Conservation (phyloP, 441 rosid species). For the Brassica balearica region DNA sequence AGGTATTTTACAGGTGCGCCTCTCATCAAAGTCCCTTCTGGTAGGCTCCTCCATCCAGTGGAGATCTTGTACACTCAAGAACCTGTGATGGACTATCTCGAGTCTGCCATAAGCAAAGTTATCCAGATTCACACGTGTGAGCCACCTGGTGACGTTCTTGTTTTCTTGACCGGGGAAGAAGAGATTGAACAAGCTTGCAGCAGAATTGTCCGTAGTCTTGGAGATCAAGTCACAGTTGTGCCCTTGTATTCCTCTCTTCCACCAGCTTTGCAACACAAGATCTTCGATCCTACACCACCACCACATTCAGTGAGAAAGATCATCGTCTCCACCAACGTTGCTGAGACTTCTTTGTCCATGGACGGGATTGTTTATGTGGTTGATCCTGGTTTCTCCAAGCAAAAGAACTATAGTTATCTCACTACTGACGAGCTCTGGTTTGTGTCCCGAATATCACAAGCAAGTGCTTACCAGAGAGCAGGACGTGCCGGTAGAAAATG, state of each 20-base stretch:
- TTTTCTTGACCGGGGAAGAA: not conserved
- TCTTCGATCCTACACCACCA: not conserved
- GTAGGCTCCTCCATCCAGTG: not conserved
- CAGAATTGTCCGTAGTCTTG: not conserved
- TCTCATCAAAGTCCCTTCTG: not conserved
- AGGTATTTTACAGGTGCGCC: not conserved
- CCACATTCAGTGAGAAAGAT: not conserved
- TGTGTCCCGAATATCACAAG: not conserved
- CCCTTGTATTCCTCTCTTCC: constrained; percentile 7
- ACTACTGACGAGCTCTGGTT: not conserved
- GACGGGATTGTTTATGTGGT: not conserved
- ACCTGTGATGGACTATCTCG: constrained; percentile 4
- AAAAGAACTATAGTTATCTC: not conserved
- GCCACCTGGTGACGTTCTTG: not conserved
- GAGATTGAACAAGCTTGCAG: not conserved
- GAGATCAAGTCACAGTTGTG: constrained; percentile 4
- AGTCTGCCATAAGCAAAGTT: not conserved
- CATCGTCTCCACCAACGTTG: constrained; percentile 1
- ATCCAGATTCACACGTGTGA: not conserved
- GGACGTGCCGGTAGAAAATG: not conserved
- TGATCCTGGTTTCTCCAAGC: constrained; percentile 1
- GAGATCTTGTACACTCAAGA: constrained; percentile 1
- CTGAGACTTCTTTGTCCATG: constrained; percentile 1
- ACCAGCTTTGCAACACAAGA: not conserved
- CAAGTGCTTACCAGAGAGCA: not conserved